Percentiles rank a stretch among this genome's conserved stretches.
Evolutionary conservation across 1,284 basidiomycete genomes (phyloP).

Genomic region (Stygiomarasmius scandens): DNA sequence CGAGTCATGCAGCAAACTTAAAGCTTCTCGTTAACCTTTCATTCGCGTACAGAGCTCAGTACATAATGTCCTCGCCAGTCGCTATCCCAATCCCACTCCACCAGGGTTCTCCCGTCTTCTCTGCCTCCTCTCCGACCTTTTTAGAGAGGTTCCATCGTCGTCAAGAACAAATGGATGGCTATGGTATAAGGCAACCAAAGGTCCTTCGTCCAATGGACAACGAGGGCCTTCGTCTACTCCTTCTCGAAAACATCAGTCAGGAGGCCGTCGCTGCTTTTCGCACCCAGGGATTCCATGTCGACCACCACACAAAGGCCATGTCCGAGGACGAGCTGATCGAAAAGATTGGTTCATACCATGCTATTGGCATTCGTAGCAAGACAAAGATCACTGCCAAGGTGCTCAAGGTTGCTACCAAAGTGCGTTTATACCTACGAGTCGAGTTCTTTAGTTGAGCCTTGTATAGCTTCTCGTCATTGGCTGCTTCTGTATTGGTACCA

Average conservation of each 20-base stretch:
- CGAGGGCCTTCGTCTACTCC: conserved; percentile 74
- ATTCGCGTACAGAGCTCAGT: background rate
- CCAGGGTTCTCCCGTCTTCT: conserved; percentile 46
- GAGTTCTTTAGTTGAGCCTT: no score
- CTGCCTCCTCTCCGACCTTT: conserved; percentile 44
- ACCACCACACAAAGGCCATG: conserved; percentile 87
- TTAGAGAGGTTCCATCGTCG: conserved; percentile 46
- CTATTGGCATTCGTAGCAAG: conserved; percentile 96
- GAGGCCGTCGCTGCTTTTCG: conserved; percentile 86
- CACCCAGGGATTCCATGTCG: conserved; percentile 90
- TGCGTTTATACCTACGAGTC: no score
- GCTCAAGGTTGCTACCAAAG: conserved; percentile 84
- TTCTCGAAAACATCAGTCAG: conserved; percentile 95
- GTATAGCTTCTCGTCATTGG: conserved; percentile 91
- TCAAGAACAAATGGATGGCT: conserved; percentile 24
- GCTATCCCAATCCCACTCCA: conserved; percentile 38
- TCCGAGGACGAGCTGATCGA: conserved; percentile 91
- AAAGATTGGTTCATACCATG: conserved; percentile 89
- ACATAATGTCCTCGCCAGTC: conserved; percentile 34
- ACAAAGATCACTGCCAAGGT: conserved; percentile 94
- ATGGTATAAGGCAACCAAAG: conserved; percentile 56
- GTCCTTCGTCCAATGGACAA: conserved; percentile 79
- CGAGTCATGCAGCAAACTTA: background rate
- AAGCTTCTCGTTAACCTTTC: background rate
- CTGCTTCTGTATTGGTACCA: conserved; percentile 99